A percentile compares a stretch with the other conserved stretches of the same genome.
These are phyloP conservation scores for Ustilago crameri DNA, from an alignment of 1,284 basidiomycete genomes.

Conservation along the genomic window DNA sequence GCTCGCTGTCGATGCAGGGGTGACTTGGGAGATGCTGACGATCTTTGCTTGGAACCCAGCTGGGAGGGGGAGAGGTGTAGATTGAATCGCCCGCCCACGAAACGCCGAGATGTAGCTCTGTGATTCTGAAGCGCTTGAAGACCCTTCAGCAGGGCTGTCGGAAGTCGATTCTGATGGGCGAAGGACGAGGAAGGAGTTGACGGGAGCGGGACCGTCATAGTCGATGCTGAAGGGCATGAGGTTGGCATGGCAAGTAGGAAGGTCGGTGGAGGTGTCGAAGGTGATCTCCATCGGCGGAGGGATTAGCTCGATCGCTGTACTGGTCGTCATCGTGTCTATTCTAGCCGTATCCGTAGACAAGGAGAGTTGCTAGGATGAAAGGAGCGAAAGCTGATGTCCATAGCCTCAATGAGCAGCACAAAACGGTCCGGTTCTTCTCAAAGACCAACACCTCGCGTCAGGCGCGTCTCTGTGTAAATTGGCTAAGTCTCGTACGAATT, in stretches of 20 bases:
- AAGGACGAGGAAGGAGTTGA: slow-evolving; percentile 46
- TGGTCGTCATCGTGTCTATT: slow-evolving; percentile 5
- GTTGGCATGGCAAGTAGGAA: slow-evolving; percentile 33
- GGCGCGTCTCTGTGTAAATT: slow-evolving; percentile 26
- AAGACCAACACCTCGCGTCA: slow-evolving; percentile 32
- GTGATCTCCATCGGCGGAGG: slow-evolving; percentile 29
- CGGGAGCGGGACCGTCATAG: slow-evolving; percentile 47
- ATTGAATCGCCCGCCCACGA: slow-evolving; percentile 37
- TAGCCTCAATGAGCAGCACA: neutral
- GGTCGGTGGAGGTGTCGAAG: neutral
- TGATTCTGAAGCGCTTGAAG: neutral
- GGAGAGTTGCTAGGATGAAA: neutral
- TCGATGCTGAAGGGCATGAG: slow-evolving; percentile 55
- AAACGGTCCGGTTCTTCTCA: slow-evolving; percentile 1
- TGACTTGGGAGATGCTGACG: slow-evolving; percentile 21
- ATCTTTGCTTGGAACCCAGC: slow-evolving; percentile 26
- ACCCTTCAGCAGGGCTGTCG: neutral
- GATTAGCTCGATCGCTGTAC: slow-evolving; percentile 9
- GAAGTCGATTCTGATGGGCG: slow-evolving; percentile 7
- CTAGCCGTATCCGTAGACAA: too few species aligned
- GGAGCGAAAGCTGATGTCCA: neutral
- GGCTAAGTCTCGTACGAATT: too few species aligned
- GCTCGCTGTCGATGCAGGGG: neutral
- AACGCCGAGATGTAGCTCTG: slow-evolving; percentile 40
- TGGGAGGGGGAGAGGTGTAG: slow-evolving; percentile 33